These are phyloP conservation scores for Tylopilus sp. DNA, from an alignment of 768 basidiomycete genomes.

Conservation along the genomic window DNA sequence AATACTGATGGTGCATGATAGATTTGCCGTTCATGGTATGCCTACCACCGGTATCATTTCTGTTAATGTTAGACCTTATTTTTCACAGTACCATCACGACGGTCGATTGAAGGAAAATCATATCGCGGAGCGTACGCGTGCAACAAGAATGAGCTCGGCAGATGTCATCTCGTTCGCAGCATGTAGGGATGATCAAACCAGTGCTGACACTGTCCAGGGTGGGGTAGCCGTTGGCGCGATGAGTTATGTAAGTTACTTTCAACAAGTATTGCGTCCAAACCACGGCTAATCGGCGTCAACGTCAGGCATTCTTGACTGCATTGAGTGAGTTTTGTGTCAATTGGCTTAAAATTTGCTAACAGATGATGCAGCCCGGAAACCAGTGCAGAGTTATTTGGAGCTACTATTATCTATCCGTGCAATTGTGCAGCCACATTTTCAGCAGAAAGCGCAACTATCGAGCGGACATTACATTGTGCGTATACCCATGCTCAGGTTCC, in stretches of 20 bases:
- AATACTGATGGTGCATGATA: background rate
- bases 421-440: conserved; percentile 57
- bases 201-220: conserved; percentile 63
- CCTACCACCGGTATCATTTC: background rate
- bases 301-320: conserved; percentile 58
- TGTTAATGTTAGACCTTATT: background rate
- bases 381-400: conserved; percentile 62
- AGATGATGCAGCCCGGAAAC: conserved; percentile 38
- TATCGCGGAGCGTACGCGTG: conserved; percentile 31
- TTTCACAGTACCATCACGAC: conserved; percentile 53
- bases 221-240: conserved; percentile 75
- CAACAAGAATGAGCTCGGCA: conserved; percentile 54
- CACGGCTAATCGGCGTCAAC: conserved; percentile 1
- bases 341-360: background rate
- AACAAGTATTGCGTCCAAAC: background rate
- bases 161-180: conserved; percentile 83
- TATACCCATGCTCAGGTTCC: background rate
- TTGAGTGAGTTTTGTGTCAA: conserved; percentile 34
- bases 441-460: conserved; percentile 70
- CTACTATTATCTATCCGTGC: conserved; percentile 55
- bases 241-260: conserved; percentile 59
- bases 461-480: conserved; percentile 67
- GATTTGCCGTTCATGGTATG: conserved; percentile 30
- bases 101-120: conserved; percentile 49
- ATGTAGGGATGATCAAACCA: conserved; percentile 68